A percentile compares a stretch with the other conserved stretches of the same genome.
Conservation (phyloP, 2,329 filamentous ascomycete species). For the Coleophoma crateriformis region DNA sequence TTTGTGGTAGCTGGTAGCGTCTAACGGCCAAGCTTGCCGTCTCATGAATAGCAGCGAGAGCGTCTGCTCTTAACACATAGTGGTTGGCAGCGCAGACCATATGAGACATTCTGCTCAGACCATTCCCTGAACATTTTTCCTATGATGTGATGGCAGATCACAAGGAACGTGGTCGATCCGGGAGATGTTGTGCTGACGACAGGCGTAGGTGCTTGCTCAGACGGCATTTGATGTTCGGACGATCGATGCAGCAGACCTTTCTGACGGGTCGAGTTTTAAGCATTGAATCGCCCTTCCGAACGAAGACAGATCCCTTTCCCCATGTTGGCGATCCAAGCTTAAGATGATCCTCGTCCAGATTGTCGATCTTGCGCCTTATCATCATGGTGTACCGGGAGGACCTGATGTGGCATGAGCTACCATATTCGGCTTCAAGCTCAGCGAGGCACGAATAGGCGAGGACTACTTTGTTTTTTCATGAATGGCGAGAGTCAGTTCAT, state of each 20-base stretch:
- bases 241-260: not conserved
- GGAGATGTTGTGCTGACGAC: not conserved
- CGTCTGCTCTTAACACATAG: no score
- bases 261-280: not conserved
- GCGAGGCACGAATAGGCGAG: no score
- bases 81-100: no score
- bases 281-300: not conserved
- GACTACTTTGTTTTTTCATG: no score
- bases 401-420: no score
- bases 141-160: not conserved
- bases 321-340: not conserved
- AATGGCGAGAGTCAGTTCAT: no score
- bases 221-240: not conserved
- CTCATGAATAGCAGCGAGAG: no score
- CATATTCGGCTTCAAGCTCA: no score
- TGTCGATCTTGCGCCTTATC: not conserved
- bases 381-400: no score
- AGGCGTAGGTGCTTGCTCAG: not conserved
- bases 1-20: no score
- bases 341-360: not conserved
- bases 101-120: not conserved
- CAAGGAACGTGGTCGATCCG: not conserved
- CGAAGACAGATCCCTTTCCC: not conserved
- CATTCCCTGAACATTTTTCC: no score
- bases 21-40: no score